Conservation (phyloP, 192 early-diverging fungal species). For the Podila epigama region DNA sequence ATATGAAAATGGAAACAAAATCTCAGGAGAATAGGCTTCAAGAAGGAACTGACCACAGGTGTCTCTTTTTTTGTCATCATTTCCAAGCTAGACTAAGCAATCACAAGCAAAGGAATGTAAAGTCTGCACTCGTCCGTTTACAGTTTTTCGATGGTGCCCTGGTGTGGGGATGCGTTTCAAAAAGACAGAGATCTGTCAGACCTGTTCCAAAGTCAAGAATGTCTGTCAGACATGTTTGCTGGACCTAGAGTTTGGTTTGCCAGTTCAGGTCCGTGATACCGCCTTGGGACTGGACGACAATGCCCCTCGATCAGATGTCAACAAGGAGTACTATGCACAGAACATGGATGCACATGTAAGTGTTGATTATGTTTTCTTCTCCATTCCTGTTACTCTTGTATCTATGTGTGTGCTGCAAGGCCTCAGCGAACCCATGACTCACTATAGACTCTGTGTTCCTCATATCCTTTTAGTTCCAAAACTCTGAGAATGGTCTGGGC, state of each 20-base stretch:
- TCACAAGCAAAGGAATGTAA: conserved; percentile 80
- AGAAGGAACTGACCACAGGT: too few species aligned
- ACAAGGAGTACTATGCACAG: conserved; percentile 88
- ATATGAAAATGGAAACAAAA: too few species aligned
- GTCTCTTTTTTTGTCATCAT: background rate
- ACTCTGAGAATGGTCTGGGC: conserved; percentile 50
- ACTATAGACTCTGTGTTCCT: background rate
- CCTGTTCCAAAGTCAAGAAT: conserved; percentile 98
- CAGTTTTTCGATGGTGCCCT: conserved; percentile 96
- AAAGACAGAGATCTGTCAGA: conserved; percentile 98
- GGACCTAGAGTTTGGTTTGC: conserved; percentile 94
- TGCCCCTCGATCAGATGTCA: conserved; percentile 86
- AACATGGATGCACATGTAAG: conserved; percentile 73
- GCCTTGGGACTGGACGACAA: conserved; percentile 77
- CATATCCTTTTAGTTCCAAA: conserved; percentile 13
- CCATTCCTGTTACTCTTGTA: too few species aligned
- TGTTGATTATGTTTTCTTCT: background rate
- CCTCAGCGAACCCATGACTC: too few species aligned
- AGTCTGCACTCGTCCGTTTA: conserved; percentile 91
- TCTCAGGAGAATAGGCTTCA: background rate
- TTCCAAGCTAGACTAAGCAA: conserved; percentile 66
- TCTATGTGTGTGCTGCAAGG: too few species aligned
- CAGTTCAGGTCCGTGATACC: conserved; percentile 92
- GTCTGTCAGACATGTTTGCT: conserved; percentile 97
- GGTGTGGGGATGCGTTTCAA: conserved; percentile 95